Evolutionary conservation across 768 basidiomycete species (phyloP), one percentile per base, ranked within the genome.

Genomic region (Macrolepiota dolichaula): DNA sequence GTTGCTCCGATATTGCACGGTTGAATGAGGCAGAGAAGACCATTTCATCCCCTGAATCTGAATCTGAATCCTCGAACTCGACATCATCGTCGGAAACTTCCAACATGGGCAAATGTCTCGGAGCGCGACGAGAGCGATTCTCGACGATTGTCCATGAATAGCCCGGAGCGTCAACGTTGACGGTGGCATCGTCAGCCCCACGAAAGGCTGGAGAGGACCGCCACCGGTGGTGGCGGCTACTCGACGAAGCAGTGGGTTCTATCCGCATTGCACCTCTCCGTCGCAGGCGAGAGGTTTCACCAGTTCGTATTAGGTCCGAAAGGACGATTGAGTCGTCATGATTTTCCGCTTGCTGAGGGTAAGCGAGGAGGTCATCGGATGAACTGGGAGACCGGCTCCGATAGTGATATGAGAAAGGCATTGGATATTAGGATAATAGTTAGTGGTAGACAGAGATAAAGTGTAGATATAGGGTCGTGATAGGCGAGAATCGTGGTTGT

Each of bases 261-360:
- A 88, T 76, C 40, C 86, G 78, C 80, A 90, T 82, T 55, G 89
- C 89, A 11, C 89, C 89, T 64, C 89, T 76, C 59, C 89, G 76
- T n/a, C 89, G 81, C 56, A 91, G 74, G 4, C 89, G 78, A 3
- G 89, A 91, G 0, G 87, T 86, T 68, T 91, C 89, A 15, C 85
- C 89, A 1, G 85, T 85, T 54, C 89, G 86, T 15, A 91, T 79
- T 44, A 91, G 79, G 70, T 91, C 89, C 1, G 87, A 88, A 49
- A 91, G 81, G 19, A 89, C 82, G 59, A 91, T 86, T 35, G 85
- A 80, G 67, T 85, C 86, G 65, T 91, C 89, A n/a, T 19, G 29
- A 22, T 27, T 29, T 2, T 42, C 29, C 29, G 25, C 44, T 4
- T 15, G 38, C 24, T 51, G 40, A 25, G 52, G 52, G 13, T 51